Base-by-base conservation (phyloP, 78 protist species). In the Cavenderia fasciculata region DNA sequence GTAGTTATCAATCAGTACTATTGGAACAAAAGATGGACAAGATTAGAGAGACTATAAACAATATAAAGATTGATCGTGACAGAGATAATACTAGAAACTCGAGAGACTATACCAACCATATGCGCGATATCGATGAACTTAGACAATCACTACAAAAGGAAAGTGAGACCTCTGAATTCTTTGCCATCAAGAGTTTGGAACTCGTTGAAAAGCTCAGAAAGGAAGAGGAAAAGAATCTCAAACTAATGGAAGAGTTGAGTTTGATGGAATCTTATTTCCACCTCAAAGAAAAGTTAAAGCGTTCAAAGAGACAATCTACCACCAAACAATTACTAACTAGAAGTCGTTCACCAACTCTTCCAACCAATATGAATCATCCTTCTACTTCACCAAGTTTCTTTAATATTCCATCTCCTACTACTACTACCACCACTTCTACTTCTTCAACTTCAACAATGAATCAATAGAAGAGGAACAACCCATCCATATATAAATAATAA, bases 201-300 rank as follows among this genome's bases (percentile, higher is more conserved):
- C 41, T 75, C 18, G 73, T 52, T 33, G 86, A 75, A 43, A 36
- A 43, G 16, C 51, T 75, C 23, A 43, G 59, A 34, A 21, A 44
- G 18, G 86, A 75, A 31, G 86, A 75, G 54, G 72, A 57, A 57
- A 75, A 75, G 72, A 75, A 75, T 75, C 71, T 59, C 31, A 75
- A 65, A 61, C 47, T 75, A 14, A 59, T 75, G 2, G 86, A 75
- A 14, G 86, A 75, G 31, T 59, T 75, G 21, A 69, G 59, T 16
- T 38, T 75, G 21, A 27, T 75, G 40, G 86, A 75, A 44, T 36
- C 73, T n/a, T 75, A 75, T 33, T 75, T 75, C 59, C 12, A 52
- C 4, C 47, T 75, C 1, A 57, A 59, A 40, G 86, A 75, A 14
- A 75, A 75, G 36, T 25, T 65, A 21, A 75, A 75, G 29, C 36